A percentile compares a stretch with the other conserved stretches of the same genome.
Conservation (phyloP, 1,139 yeast species). For the Geotrichum restrictum region DNA sequence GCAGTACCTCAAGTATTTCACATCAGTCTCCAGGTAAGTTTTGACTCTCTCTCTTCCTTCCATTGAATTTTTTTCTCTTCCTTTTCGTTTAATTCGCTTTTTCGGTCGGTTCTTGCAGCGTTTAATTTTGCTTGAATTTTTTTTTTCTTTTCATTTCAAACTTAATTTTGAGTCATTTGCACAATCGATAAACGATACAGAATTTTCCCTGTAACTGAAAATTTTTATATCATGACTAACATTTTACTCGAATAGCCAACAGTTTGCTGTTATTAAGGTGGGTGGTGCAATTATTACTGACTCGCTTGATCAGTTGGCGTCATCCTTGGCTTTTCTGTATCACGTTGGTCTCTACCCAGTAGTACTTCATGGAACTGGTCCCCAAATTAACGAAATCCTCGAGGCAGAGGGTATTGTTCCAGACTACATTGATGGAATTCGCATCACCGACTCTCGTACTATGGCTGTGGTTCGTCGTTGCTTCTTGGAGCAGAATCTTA, state of each 20-base stretch:
- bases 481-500: conserved; percentile 89
- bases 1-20: conserved; percentile 91
- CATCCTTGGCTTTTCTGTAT: conserved; percentile 90
- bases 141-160: background rate
- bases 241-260: conserved; percentile 74
- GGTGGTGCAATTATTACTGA: conserved; percentile 99
- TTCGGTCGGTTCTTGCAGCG: background rate
- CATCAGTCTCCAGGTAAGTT: conserved; percentile 58
- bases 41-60: background rate
- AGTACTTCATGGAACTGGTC: conserved; percentile 97
- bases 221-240: background rate
- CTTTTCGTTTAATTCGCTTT: background rate
- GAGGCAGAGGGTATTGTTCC: conserved; percentile 96
- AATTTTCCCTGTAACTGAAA: background rate
- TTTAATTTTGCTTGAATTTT: conserved; percentile 2
- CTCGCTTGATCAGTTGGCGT: conserved; percentile 86
- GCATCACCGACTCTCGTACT: conserved; percentile 91
- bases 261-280: conserved; percentile 95
- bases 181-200: conserved; percentile 5
- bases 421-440: conserved; percentile 90
- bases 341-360: conserved; percentile 97
- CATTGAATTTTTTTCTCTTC: background rate
- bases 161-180: conserved; percentile 5
- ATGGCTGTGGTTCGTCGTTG: conserved; percentile 95
- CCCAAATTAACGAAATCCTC: conserved; percentile 89